phyloP scores from a whole-genome alignment of 495 filamentous ascomycete species.

The Xylaria acuta region DNA sequence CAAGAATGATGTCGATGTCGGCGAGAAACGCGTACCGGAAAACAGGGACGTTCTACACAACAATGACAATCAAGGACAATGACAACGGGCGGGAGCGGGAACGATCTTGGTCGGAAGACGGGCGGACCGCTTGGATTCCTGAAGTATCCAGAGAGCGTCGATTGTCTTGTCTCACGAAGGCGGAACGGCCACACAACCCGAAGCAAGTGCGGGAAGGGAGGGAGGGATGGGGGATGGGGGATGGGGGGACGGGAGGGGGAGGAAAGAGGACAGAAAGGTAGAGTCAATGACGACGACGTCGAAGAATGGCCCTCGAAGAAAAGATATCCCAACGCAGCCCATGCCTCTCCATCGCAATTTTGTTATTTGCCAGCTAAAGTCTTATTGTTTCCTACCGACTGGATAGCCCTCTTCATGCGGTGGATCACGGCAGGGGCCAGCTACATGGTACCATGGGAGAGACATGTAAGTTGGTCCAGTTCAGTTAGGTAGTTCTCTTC shows the following conservation, averaged over 20 bases:
- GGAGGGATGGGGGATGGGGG: slow-evolving; percentile 27
- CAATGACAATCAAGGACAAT: slow-evolving; percentile 15
- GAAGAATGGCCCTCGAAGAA: slow-evolving; percentile 24
- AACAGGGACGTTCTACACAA: slow-evolving; percentile 3
- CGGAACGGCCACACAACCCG: slow-evolving; percentile 17
- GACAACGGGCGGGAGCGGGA: slow-evolving; percentile 16
- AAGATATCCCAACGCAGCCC: not conserved
- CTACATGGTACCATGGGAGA: slow-evolving; percentile 17
- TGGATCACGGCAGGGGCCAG: slow-evolving; percentile 14
- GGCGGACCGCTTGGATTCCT: slow-evolving; percentile 1
- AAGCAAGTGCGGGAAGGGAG: slow-evolving; percentile 14
- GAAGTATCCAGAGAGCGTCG: not conserved
- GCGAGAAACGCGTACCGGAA: slow-evolving; percentile 8
- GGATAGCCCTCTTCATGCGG: slow-evolving; percentile 4
- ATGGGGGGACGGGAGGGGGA: slow-evolving; percentile 27
- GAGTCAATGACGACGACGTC: slow-evolving; percentile 36
- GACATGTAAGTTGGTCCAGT: not conserved
- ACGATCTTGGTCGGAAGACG: slow-evolving; percentile 12
- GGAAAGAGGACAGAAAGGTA: slow-evolving; percentile 24
- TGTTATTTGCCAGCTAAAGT: not conserved
- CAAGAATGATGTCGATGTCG: slow-evolving; percentile 8
- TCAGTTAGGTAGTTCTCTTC: slow-evolving; percentile 13
- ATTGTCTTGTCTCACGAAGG: slow-evolving; percentile 24
- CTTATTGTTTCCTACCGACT: not conserved
- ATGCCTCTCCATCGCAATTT: slow-evolving; percentile 19